phyloP scores from a whole-genome alignment of 225 moss, liverwort and hornwort genomes.

The Pseudisothecium myosuroides region DNA sequence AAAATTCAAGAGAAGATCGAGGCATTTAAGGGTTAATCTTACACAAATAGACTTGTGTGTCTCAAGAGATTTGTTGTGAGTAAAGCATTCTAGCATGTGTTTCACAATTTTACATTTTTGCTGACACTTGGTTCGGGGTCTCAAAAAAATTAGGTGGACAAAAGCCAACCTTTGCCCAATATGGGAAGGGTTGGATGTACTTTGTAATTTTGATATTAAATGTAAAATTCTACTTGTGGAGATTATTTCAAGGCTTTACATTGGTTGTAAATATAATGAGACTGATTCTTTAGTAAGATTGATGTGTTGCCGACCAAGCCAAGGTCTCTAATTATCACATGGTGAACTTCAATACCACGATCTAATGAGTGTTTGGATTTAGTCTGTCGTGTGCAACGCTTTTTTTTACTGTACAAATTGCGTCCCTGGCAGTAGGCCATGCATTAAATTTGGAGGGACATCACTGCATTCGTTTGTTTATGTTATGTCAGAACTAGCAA shows the following conservation, averaged over 20 bases:
- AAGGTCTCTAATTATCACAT: neutral
- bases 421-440: no score
- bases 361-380: neutral
- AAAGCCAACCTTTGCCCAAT: neutral
- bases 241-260: neutral
- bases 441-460: no score
- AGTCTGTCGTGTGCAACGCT: accelerated
- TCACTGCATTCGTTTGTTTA: no score
- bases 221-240: neutral
- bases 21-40: no score
- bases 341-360: neutral
- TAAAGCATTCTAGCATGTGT: accelerated
- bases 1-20: no score
- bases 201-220: neutral
- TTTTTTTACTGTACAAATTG: no score
- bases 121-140: no score
- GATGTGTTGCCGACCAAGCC: accelerated
- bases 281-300: neutral
- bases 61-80: neutral
- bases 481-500: no score
- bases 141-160: accelerated
- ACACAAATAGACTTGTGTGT: neutral
- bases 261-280: neutral
- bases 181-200: neutral
- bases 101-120: neutral